Conservation (phyloP, 116 monocot genomes). For the Trichopus zeylanicus region DNA sequence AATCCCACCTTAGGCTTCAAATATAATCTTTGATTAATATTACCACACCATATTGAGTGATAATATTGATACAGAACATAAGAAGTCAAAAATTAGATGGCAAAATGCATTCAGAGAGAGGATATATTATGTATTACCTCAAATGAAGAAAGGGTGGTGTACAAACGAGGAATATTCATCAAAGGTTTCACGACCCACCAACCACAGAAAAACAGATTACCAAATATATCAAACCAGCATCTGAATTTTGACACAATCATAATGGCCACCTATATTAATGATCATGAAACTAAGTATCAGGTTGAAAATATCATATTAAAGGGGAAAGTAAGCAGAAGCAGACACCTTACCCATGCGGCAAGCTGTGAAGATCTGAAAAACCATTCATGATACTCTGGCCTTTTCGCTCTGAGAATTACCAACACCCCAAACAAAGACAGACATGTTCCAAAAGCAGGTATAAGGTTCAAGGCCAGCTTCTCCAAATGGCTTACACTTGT, state of each 20-base stretch:
- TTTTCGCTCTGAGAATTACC: slow-evolving; percentile 28
- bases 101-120: background rate
- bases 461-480: slow-evolving; percentile 28
- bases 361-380: slow-evolving; percentile 52
- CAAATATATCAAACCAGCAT: slow-evolving; percentile 39
- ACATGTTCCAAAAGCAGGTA: slow-evolving; percentile 43
- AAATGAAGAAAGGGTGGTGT: slow-evolving; percentile 33
- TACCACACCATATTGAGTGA: background rate
- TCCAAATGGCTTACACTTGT: slow-evolving; percentile 20
- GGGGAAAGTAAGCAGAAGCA: background rate
- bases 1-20: background rate
- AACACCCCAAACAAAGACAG: slow-evolving; percentile 40
- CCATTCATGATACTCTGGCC: slow-evolving; percentile 44
- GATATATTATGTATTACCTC: slow-evolving; percentile 41
- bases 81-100: background rate
- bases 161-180: slow-evolving; percentile 52
- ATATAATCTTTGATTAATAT: background rate
- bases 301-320: background rate
- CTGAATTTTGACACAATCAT: slow-evolving; percentile 27
- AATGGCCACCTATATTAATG: slow-evolving; percentile 33
- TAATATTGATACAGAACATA: background rate
- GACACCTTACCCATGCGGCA: slow-evolving; percentile 57
- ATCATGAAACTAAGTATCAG: slow-evolving; percentile 3
- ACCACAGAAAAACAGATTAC: slow-evolving; percentile 60
- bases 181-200: slow-evolving; percentile 77